Conservation (phyloP, 2,329 filamentous ascomycete species). For the Microdochium paspali region DNA sequence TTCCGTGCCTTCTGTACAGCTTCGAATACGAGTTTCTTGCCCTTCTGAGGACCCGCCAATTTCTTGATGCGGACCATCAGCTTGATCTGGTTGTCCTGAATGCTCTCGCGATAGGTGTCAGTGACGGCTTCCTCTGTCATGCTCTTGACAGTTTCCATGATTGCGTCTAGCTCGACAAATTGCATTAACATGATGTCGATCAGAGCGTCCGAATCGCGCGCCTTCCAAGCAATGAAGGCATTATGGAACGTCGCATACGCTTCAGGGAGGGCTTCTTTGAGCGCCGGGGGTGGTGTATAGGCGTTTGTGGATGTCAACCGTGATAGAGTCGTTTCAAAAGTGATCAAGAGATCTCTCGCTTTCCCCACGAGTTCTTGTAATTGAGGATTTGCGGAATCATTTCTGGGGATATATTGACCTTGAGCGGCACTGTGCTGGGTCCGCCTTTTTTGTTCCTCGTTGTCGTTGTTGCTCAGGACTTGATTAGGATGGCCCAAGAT, state of each 20-base stretch:
- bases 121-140: conserved; percentile 64
- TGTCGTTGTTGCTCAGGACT: conserved; percentile 67
- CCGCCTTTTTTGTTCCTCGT: conserved; percentile 49
- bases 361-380: conserved; percentile 67
- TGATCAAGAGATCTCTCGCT: conserved; percentile 65
- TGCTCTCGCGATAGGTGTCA: conserved; percentile 69
- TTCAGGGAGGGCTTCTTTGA: conserved; percentile 55
- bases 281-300: conserved; percentile 54
- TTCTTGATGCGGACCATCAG: conserved; percentile 72
- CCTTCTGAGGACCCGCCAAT: conserved; percentile 61
- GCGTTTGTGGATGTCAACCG: conserved; percentile 57
- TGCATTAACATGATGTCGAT: conserved; percentile 81
- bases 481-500: conserved; percentile 72
- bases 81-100: conserved; percentile 72
- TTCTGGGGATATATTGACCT: conserved; percentile 33
- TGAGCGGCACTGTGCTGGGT: conserved; percentile 26
- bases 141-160: conserved; percentile 75
- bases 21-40: conserved; percentile 63
- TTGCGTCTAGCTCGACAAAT: conserved; percentile 75
- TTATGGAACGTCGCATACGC: conserved; percentile 67
- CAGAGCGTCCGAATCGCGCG: conserved; percentile 66
- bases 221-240: conserved; percentile 77
- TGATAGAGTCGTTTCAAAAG: conserved; percentile 66
- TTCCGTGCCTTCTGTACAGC: conserved; percentile 65
- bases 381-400: conserved; percentile 51